Percentiles rank a stretch among this genome's conserved stretches.
Evolutionary conservation across 331 rosid genomes (phyloP).

Genomic region (Stylosanthes scabra): DNA sequence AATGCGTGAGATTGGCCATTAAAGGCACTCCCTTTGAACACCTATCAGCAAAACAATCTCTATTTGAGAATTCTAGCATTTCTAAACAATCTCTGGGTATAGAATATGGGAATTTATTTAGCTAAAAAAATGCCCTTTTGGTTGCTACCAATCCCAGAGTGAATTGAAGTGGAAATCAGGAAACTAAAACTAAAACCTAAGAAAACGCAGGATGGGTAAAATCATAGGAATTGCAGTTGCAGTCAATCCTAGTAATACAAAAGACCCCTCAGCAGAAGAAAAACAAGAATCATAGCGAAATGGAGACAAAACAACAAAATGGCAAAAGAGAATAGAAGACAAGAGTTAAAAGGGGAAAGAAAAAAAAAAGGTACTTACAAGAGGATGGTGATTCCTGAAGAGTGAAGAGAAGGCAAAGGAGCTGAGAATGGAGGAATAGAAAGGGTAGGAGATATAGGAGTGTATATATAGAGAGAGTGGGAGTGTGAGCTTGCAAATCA

Average conservation of each 20-base stretch:
- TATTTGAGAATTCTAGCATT: not conserved
- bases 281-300: not conserved
- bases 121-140: conserved; percentile 4
- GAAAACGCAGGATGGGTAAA: not conserved
- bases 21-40: not conserved
- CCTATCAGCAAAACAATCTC: not conserved
- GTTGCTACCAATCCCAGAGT: not conserved
- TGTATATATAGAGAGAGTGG: conserved; percentile 16
- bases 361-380: conserved; percentile 29
- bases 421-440: conserved; percentile 33
- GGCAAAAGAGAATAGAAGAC: not conserved
- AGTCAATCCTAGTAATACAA: not conserved
- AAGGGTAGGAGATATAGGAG: not conserved
- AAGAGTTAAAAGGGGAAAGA: not conserved
- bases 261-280: not conserved
- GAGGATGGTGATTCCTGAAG: conserved; percentile 16
- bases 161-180: not conserved
- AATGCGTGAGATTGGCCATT: not conserved
- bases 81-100: not conserved
- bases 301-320: not conserved
- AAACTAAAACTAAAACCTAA: not conserved
- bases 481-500: conserved; percentile 41
- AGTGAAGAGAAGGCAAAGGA: conserved; percentile 16
- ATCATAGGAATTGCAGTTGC: not conserved
- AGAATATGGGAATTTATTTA: not conserved